Evolutionary conservation across 306 rosid genomes (phyloP).

Genomic region (Cicer judaicum): DNA sequence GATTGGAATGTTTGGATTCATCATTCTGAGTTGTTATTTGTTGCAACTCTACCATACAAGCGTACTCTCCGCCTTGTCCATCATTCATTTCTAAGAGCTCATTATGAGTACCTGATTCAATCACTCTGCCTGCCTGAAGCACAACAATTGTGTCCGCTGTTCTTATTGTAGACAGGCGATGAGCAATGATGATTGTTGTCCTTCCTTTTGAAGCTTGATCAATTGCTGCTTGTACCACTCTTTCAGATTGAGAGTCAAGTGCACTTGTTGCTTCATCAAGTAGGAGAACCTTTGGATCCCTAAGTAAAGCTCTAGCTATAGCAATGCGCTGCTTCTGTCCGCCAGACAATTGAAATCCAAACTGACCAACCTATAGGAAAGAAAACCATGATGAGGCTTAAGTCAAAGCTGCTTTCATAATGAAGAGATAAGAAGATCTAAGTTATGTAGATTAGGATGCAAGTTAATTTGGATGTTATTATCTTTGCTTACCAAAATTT

Average conservation of each 20-base stretch:
- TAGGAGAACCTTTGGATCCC: conserved; percentile 81
- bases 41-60: conserved; percentile 80
- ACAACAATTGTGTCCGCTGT: conserved; percentile 67
- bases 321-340: conserved; percentile 95
- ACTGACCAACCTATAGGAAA: conserved; percentile 74
- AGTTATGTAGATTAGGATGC: background rate
- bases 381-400: conserved; percentile 39
- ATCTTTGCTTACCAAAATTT: no score
- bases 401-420: conserved; percentile 19
- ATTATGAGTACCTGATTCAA: conserved; percentile 72
- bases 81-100: conserved; percentile 64
- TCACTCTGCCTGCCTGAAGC: conserved; percentile 69
- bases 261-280: conserved; percentile 97
- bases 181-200: conserved; percentile 81
- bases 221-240: conserved; percentile 80
- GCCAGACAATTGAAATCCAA: conserved; percentile 82
- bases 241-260: conserved; percentile 80
- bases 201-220: conserved; percentile 90
- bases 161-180: conserved; percentile 72
- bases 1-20: conserved; percentile 46
- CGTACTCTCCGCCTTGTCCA: conserved; percentile 72
- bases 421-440: background rate
- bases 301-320: conserved; percentile 81
- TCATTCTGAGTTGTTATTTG: conserved; percentile 56
- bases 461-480: background rate